Evolutionary conservation across 2,329 filamentous ascomycete genomes (phyloP).

Genomic region (Pyrenophora seminiperda): DNA sequence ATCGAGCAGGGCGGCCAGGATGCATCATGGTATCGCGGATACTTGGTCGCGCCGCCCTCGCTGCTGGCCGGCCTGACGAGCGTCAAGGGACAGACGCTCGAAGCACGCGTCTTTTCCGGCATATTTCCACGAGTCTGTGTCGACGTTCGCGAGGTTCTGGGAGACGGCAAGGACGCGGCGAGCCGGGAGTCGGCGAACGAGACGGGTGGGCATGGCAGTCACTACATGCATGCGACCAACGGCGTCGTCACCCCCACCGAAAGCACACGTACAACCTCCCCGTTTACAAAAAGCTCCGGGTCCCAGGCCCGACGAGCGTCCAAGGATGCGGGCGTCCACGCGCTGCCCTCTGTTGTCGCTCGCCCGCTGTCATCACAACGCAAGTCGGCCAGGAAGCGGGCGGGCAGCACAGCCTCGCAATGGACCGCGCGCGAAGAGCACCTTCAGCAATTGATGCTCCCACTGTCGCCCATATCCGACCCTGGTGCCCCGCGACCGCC

Average conservation of each 20-base stretch:
- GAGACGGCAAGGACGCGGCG: conserved; percentile 53
- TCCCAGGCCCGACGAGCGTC: conserved; percentile 27
- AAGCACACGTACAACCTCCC: conserved; percentile 42
- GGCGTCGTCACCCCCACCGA: conserved; percentile 48
- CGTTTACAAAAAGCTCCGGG: conserved; percentile 22
- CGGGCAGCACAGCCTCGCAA: conserved; percentile 44
- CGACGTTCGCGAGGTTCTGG: conserved; percentile 89
- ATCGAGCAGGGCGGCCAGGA: conserved; percentile 89
- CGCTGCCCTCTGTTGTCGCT: conserved; percentile 29
- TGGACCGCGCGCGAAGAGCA: conserved; percentile 49
- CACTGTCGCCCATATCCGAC: conserved; percentile 55
- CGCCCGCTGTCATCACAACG: conserved; percentile 39
- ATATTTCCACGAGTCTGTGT: conserved; percentile 96
- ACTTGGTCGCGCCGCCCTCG: conserved; percentile 91
- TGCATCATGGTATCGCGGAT: conserved; percentile 92
- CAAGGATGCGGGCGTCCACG: conserved; percentile 33
- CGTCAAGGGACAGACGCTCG: conserved; percentile 87
- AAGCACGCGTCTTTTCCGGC: conserved; percentile 96
- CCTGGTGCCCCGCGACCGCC: conserved; percentile 75
- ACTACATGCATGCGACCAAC: conserved; percentile 38
- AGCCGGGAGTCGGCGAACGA: conserved; percentile 24
- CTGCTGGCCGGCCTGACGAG: conserved; percentile 89
- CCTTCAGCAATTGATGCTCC: conserved; percentile 46
- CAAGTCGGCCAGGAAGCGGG: conserved; percentile 40
- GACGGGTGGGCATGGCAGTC: conserved; percentile 22